Evolutionary conservation across 257 asterid genomes (phyloP).

Genomic region (Catharanthus roseus): DNA sequence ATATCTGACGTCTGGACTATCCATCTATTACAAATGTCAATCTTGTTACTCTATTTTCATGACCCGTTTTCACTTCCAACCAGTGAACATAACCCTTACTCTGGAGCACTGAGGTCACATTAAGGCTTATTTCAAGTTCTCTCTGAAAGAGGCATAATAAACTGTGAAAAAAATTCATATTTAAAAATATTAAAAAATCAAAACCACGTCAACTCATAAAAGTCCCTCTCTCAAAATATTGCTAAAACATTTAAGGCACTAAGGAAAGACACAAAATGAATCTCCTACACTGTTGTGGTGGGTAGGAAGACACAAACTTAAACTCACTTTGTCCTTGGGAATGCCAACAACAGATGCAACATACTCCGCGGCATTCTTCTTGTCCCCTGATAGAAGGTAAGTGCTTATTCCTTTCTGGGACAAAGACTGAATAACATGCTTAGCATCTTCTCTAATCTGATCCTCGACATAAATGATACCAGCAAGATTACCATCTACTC

Average conservation of each 20-base stretch:
- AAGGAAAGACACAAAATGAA: not conserved
- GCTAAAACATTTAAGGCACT: not conserved
- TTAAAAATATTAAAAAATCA: too few relatives aligned
- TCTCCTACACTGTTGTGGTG: not conserved
- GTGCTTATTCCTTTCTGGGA: slow-evolving; percentile 71
- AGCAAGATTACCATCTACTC: slow-evolving; percentile 76
- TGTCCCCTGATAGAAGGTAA: slow-evolving; percentile 95
- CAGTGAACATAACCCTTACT: too few relatives aligned
- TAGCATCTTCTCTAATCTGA: slow-evolving; percentile 96
- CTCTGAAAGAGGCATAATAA: too few relatives aligned
- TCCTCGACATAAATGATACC: slow-evolving; percentile 94
- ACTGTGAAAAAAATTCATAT: too few relatives aligned
- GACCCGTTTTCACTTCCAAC: too few relatives aligned
- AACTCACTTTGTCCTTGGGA: slow-evolving; percentile 76
- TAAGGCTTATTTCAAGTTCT: too few relatives aligned
- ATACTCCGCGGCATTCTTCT: slow-evolving; percentile 80
- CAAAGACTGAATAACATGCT: slow-evolving; percentile 68
- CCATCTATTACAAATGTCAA: too few relatives aligned
- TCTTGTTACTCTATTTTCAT: too few relatives aligned
- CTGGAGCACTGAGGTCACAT: too few relatives aligned
- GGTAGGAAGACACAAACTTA: slow-evolving; percentile 3
- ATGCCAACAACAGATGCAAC: slow-evolving; percentile 98
- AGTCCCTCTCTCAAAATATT: too few relatives aligned
- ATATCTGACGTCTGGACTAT: not conserved
- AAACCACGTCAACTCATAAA: too few relatives aligned